Base-by-base conservation (phyloP, 352 stramenopile genomes). In the Phytophthora pini region DNA sequence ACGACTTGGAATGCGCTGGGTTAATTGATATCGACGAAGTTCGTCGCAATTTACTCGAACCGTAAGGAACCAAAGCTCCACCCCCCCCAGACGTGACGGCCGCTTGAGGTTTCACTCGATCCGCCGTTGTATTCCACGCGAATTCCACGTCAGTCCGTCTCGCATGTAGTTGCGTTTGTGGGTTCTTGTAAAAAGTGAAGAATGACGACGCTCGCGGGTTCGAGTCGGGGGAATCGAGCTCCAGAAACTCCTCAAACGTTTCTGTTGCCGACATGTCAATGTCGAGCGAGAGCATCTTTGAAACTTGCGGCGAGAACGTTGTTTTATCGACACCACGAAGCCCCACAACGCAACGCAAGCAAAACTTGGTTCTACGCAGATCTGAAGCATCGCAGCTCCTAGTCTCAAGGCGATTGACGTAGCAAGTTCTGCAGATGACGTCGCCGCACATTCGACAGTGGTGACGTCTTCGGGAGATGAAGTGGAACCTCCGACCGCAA, bases 391-490 rank as follows among this genome's bases (percentile, higher is more conserved):
- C 12, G 40, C 17, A 15, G 29, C 56, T 47, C 27, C 39, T 46
- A 36, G 64, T 61, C 53, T 60, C 58, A 13, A 51, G 59, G 4
- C 68, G 76, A 13, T 70, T 70, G 41, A 84, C 74, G 36, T 75
- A 77, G 56, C 74, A 84, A 3, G 70, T 75, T 47, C 61, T 75
- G 61, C 76, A 84, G 31, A 84, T 48, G 13, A 84, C 50, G 5
- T 82, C 74, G 1, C 76, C 76, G 34, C 76, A 84, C 9, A 84
- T 67, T 26, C 76, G 47, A 32, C 74, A 84, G 61, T 84, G 76
- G 48, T 82, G 76, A 11, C 65, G 71, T 5, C 76, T 52, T 5
- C 76, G 73, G 7, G 57, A 70, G 41, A 73, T 45, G 38, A 64
- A 64, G 8, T 69, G 54, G 8, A 73, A 73, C 15, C 44, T 58